Base-by-base conservation (phyloP, 1,139 yeast genomes). In the Waltiozyma solani region DNA sequence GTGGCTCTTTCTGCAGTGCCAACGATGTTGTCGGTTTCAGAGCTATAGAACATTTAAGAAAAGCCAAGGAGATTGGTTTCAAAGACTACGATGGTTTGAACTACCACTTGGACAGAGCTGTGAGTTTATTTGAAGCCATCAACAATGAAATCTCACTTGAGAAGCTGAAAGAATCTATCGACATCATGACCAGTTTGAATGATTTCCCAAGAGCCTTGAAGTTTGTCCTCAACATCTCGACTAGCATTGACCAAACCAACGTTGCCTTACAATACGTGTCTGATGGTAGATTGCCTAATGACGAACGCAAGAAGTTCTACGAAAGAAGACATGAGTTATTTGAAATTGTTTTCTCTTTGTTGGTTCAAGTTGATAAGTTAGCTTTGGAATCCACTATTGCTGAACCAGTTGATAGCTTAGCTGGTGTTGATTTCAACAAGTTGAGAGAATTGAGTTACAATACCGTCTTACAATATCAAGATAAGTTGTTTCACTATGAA, bases 1-100 rank as follows among this genome's bases (percentile, higher is more conserved):
- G 98, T 65, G 95, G 95, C 2, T 80, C 95, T 2, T 93, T 87
- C 60, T 93, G 97, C 54, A 86, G 96, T 0, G 77, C 95, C 11
- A 86, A 84, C 51, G 98, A 93, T 60, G 96, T 91, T 24, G 71
- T 87, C 44, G 84, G 93, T 20, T 93, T 89, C 66, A 84, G 91
- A 60, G 98, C 97, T 0, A 77, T 87, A 51, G 98, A 93, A 57
- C 86, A 83, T 55, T 66, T 93, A 51, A 83, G 93, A 42, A 77
- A 81, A 52, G 97, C 97, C 1, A 84, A 83, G 54, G 82, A 76
- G 44, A 73, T 78, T 47, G 87, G 85, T 2, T 62, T 67, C 26
- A 70, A 73, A 47, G 95, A 85, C 54, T 68, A 70, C 35, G 95
- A 86, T 42, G 67, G 82, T 44, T 74, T 82, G 49, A 63, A 69